A percentile compares a stretch with the other conserved stretches of the same genome.
Conservation (phyloP, 768 basidiomycete species). For the Russula virescens region DNA sequence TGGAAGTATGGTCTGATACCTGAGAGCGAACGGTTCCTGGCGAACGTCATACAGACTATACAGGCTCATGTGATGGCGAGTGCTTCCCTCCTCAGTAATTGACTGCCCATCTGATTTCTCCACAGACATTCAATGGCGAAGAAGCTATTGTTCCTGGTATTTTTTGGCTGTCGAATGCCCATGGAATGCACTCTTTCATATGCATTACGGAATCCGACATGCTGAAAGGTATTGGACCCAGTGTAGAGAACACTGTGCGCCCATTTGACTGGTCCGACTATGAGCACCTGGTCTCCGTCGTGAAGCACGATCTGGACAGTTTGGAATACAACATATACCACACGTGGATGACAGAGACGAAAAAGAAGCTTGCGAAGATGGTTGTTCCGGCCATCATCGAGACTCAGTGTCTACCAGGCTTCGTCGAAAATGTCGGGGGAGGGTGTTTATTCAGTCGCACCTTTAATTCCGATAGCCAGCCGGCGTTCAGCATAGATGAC, state of each 20-base stretch:
- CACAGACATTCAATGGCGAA: slow-evolving; percentile 85
- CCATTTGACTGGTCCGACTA: slow-evolving; percentile 97
- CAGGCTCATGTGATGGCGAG: slow-evolving; percentile 97
- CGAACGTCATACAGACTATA: slow-evolving; percentile 97
- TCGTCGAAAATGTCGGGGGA: slow-evolving; percentile 91
- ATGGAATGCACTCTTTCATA: slow-evolving; percentile 98
- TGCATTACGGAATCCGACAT: slow-evolving; percentile 99
- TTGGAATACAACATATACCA: slow-evolving; percentile 99
- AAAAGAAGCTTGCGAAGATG: slow-evolving; percentile 95
- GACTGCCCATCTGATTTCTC: slow-evolving; percentile 21
- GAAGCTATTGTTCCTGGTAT: slow-evolving; percentile 95
- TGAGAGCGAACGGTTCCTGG: slow-evolving; percentile 96
- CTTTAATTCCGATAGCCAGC: slow-evolving; percentile 75
- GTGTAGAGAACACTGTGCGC: slow-evolving; percentile 86
- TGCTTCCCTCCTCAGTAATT: slow-evolving; percentile 23
- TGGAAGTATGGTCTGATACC: slow-evolving; percentile 98
- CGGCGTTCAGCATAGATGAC: slow-evolving; percentile 96
- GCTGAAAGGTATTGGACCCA: slow-evolving; percentile 95
- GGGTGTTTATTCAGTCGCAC: slow-evolving; percentile 92
- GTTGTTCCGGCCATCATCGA: slow-evolving; percentile 98
- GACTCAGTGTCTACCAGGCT: slow-evolving; percentile 94
- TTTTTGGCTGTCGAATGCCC: slow-evolving; percentile 99
- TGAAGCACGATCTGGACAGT: slow-evolving; percentile 97
- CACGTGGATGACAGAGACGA: slow-evolving; percentile 98
- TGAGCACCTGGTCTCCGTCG: slow-evolving; percentile 93